Conservation (phyloP, 768 basidiomycete species). For the Lentinula aciculospora region DNA sequence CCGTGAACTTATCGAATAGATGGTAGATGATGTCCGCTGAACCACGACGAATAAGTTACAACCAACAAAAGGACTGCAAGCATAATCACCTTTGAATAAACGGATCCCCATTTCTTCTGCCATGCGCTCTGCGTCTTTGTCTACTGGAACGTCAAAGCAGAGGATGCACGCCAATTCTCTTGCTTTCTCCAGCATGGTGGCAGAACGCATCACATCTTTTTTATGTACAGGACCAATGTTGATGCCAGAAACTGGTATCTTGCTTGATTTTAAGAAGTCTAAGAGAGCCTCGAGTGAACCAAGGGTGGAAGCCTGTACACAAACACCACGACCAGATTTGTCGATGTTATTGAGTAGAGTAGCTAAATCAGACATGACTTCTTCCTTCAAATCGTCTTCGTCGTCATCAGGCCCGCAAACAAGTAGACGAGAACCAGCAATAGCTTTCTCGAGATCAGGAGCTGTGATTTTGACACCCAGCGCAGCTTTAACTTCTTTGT, state of each 20-base stretch:
- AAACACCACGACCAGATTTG: conserved; percentile 94
- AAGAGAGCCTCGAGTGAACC: conserved; percentile 95
- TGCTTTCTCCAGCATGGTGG: conserved; percentile 93
- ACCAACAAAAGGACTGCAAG: background rate
- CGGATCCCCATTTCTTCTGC: conserved; percentile 94
- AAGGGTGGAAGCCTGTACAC: conserved; percentile 94
- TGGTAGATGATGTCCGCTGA: conserved; percentile 98
- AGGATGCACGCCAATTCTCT: conserved; percentile 94
- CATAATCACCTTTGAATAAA: conserved; percentile 78
- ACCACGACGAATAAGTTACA: conserved; percentile 7
- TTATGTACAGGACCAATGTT: conserved; percentile 98
- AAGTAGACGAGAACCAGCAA: conserved; percentile 91
- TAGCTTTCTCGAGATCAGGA: conserved; percentile 95
- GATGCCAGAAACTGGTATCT: conserved; percentile 96
- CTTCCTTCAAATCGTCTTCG: conserved; percentile 90
- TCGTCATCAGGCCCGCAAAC: conserved; percentile 95
- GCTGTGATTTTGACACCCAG: conserved; percentile 94
- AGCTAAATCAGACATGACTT: conserved; percentile 95
- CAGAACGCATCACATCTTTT: conserved; percentile 88
- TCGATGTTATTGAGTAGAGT: conserved; percentile 85
- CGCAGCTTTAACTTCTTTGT: conserved; percentile 96
- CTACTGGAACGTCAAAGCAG: conserved; percentile 93
- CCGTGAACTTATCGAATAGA: conserved; percentile 92
- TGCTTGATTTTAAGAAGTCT: conserved; percentile 91
- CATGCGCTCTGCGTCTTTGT: conserved; percentile 86